These are phyloP conservation scores for Alternaria ventricosa DNA, from an alignment of 2,329 filamentous ascomycete genomes.

Conservation along the genomic window DNA sequence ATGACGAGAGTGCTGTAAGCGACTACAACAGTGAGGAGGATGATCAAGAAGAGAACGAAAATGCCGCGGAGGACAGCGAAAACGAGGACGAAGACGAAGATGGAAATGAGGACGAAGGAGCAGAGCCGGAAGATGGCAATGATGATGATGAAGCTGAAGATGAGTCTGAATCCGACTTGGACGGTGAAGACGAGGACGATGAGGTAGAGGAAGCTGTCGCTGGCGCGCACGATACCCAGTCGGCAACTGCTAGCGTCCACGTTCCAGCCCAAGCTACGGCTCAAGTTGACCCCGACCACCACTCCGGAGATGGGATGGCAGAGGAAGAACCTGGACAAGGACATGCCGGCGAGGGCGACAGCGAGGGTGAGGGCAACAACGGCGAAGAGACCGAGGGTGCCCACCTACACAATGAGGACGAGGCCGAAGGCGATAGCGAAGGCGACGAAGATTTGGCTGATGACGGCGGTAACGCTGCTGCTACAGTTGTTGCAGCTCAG, in stretches of 20 bases:
- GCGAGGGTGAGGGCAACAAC: not conserved
- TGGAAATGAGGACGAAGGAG: slow-evolving; percentile 10
- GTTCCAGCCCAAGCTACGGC: not conserved
- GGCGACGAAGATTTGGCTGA: slow-evolving; percentile 9
- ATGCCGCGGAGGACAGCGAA: slow-evolving; percentile 9
- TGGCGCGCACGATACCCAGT: not conserved
- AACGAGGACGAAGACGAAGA: slow-evolving; percentile 10
- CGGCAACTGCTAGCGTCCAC: not conserved
- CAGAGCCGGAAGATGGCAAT: slow-evolving; percentile 10
- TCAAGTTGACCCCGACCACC: not conserved
- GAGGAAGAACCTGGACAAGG: slow-evolving; percentile 1
- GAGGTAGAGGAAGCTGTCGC: not conserved
- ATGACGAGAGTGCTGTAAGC: slow-evolving; percentile 12
- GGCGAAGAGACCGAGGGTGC: not conserved
- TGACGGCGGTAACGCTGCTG: slow-evolving; percentile 7
- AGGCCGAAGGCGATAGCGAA: not conserved
- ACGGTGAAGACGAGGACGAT: slow-evolving; percentile 1
- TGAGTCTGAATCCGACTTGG: not conserved
- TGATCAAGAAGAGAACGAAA: slow-evolving; percentile 15
- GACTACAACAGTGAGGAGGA: slow-evolving; percentile 19
- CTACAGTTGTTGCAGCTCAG: not conserved
- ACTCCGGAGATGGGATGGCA: not conserved
- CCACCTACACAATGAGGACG: not conserved
- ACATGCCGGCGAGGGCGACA: not conserved
- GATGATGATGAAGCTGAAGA: slow-evolving; percentile 1